Conservation (phyloP, 371 early-diverging fungal genomes). For the Mortierella sp. region DNA sequence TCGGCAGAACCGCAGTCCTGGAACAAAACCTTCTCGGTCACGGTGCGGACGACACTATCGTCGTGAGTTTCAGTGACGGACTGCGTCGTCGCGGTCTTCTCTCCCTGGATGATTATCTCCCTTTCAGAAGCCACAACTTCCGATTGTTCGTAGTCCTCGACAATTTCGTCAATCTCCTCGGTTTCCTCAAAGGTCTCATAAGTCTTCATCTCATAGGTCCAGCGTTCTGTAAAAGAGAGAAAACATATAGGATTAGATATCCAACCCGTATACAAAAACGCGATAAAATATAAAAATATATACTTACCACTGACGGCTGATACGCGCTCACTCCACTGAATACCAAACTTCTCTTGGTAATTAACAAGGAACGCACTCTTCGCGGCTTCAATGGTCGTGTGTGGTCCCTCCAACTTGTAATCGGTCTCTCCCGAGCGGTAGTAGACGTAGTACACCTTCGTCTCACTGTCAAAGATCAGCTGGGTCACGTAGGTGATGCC, state of each 20-base stretch:
- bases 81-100: slow-evolving; percentile 26
- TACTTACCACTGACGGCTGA: slow-evolving; percentile 20
- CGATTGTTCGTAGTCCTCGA: slow-evolving; percentile 16
- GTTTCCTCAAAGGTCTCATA: slow-evolving; percentile 28
- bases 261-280: neutral
- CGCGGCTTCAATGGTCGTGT: slow-evolving; percentile 33
- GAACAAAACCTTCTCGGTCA: slow-evolving; percentile 14
- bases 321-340: slow-evolving; percentile 30
- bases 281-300: neutral
- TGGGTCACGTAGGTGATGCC: slow-evolving; percentile 24
- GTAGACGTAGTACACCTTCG: slow-evolving; percentile 28
- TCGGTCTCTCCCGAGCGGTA: slow-evolving; percentile 21
- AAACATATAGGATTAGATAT: neutral
- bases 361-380: slow-evolving; percentile 29
- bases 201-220: slow-evolving; percentile 27
- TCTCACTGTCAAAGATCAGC: slow-evolving; percentile 19
- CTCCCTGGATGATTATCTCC: slow-evolving; percentile 11
- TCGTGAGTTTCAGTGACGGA: too few relatives aligned
- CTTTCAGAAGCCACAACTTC: slow-evolving; percentile 3
- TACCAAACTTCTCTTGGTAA: slow-evolving; percentile 29
- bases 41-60: slow-evolving; percentile 16
- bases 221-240: slow-evolving; percentile 3
- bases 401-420: slow-evolving; percentile 16
- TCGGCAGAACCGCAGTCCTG: slow-evolving; percentile 11
- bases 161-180: slow-evolving; percentile 28